Evolutionary conservation across 73 alveolate genomes (phyloP).

Genomic region (Blepharisma stoltei): DNA sequence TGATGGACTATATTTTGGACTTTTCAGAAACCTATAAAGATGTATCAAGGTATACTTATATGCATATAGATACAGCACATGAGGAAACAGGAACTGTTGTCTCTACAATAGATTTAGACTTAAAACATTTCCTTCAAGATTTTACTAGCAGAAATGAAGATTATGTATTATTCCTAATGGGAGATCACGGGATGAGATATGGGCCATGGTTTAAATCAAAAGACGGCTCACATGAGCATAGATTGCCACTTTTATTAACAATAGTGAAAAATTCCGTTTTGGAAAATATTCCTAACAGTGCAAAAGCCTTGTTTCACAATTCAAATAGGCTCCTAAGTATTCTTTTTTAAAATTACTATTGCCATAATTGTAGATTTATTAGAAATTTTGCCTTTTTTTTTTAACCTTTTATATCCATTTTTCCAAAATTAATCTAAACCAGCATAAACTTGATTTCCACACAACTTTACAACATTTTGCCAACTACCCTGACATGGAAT

Average conservation of each 20-base stretch:
- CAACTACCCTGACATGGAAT: background rate
- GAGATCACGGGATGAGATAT: constrained; percentile 36
- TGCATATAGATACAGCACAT: constrained; percentile 27
- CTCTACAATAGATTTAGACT: background rate
- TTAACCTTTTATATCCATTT: too few species aligned
- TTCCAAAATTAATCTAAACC: too few species aligned
- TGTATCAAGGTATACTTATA: constrained; percentile 12
- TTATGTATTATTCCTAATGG: constrained; percentile 14
- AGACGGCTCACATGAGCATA: constrained; percentile 29
- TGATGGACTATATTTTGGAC: constrained; percentile 11
- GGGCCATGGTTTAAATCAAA: constrained; percentile 4
- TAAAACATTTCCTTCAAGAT: background rate
- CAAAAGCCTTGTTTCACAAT: background rate
- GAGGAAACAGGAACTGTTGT: constrained; percentile 30
- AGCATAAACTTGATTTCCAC: constrained; percentile 27
- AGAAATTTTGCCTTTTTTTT: too few species aligned
- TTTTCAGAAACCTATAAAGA: constrained; percentile 3
- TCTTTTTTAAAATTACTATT: background rate
- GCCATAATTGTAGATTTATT: too few species aligned
- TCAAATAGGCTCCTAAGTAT: background rate
- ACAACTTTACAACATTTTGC: background rate
- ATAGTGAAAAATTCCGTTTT: background rate
- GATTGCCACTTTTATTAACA: background rate
- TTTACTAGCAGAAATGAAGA: background rate
- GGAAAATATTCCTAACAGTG: background rate